Base-by-base conservation (phyloP, 2,329 filamentous ascomycete genomes). In the Aspergillus novofumigatus region DNA sequence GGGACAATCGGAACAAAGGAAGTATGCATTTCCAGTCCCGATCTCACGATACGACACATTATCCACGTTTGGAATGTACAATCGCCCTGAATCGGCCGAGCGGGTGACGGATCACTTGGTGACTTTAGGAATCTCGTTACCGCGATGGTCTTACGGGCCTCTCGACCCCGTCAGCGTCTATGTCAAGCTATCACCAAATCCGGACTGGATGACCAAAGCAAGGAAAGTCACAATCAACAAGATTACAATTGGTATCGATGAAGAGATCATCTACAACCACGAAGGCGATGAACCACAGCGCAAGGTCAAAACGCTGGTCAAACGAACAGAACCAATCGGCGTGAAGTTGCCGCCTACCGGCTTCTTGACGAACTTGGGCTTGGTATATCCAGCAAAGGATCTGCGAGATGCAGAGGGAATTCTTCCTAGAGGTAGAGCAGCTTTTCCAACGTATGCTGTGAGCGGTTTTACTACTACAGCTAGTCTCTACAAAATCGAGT, bases 21-120 rank as follows among this genome's bases (percentile, higher is more conserved):
- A 95, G 76, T 94, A 95, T 75, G 81, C 86, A 4, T 97, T 97
- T 66, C 91, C 94, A 1, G 89, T 97, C 42, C 93, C 93, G 1
- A 85, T 99, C 65, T 86, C 91, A 64, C 84, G 94, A 70, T 99
- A 97, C 78, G 94, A 99, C 74, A 99, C 93, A 1, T 81, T 99
- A 51, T 97, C 92, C 45, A 97, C 94, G 1, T 99, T 99, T 77
- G 94, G 94, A 75, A 97, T 97, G 94, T 99, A 97, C 80, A 97
- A 97, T 77, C 88, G 92, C 54, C 93, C 92, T 17, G 93, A 97
- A 74, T 89, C 89, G 58, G 91, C 91, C 55, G 89, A 95, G 67
- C 85, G 87, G 59, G 90, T 92, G 32, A 86, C 89, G 52, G 94
- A 97, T 77, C 94, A 96, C 73, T 79, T 97, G 54, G 91, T 97